These are phyloP conservation scores for Candida gorgasii DNA, from an alignment of 805 yeast species.

Conservation along the genomic window DNA sequence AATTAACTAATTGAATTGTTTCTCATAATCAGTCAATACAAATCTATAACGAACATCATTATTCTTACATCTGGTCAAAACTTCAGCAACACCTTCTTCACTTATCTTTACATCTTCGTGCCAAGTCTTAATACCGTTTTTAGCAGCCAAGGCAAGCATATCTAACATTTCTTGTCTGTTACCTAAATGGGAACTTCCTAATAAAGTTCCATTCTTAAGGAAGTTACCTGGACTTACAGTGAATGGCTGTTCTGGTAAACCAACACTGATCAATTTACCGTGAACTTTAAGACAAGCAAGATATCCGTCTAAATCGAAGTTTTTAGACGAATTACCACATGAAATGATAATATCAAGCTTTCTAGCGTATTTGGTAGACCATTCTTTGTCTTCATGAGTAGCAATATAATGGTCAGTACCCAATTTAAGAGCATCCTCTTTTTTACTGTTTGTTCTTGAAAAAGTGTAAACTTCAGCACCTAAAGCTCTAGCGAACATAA, in stretches of 20 bases:
- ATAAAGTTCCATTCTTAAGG: constrained; percentile 27
- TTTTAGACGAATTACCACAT: constrained; percentile 53
- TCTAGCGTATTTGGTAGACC: constrained; percentile 30
- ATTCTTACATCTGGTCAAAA: constrained; percentile 33
- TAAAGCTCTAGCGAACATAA: constrained; percentile 58
- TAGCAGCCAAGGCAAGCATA: constrained; percentile 40
- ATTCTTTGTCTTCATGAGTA: constrained; percentile 47
- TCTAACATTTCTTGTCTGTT: constrained; percentile 34
- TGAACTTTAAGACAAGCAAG: constrained; percentile 33
- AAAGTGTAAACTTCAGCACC: constrained; percentile 48
- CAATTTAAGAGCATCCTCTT: constrained; percentile 31
- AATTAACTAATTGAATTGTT: constrained; percentile 15
- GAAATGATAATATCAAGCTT: constrained; percentile 54
- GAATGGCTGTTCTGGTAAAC: constrained; percentile 25
- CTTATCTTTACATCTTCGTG: constrained; percentile 36
- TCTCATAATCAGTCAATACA: constrained; percentile 57
- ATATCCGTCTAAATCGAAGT: constrained; percentile 53
- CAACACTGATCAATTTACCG: constrained; percentile 28
- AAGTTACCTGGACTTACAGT: constrained; percentile 27
- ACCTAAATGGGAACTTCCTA: constrained; percentile 37
- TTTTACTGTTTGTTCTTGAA: constrained; percentile 29
- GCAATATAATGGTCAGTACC: constrained; percentile 43
- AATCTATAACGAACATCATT: constrained; percentile 51
- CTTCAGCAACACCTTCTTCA: constrained; percentile 34
- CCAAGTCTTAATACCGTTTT: constrained; percentile 36